Evolutionary conservation across 2,329 filamentous ascomycete species (phyloP).

Genomic region (Scolecobasidium constrictum): DNA sequence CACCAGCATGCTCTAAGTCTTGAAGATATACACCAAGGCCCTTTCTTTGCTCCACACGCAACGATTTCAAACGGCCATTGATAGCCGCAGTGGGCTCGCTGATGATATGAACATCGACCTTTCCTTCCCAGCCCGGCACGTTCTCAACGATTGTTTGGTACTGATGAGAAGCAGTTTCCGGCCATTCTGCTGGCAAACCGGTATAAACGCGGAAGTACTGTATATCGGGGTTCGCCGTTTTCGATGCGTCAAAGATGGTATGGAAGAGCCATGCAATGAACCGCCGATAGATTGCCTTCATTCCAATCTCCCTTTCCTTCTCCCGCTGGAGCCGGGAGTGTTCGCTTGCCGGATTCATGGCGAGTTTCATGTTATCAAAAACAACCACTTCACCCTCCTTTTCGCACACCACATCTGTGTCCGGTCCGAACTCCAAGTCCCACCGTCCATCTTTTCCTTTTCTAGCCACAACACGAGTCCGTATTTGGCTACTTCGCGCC

Average conservation of each 20-base stretch:
- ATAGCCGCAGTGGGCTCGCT: conserved; percentile 5
- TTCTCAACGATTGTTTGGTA: conserved; percentile 7
- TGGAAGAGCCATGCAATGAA: neutral
- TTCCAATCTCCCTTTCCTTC: conserved; percentile 5
- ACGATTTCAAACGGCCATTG: conserved; percentile 8
- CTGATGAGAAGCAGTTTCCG: conserved; percentile 1
- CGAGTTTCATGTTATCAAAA: conserved; percentile 8
- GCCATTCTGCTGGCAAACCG: too few relatives aligned
- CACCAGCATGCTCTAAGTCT: neutral
- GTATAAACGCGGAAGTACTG: conserved; percentile 1
- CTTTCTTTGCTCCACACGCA: conserved; percentile 6
- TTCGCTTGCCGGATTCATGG: conserved; percentile 6
- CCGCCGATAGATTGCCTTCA: neutral
- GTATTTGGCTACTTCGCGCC: conserved; percentile 5
- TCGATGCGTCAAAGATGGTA: conserved; percentile 4
- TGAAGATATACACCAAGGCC: conserved; percentile 4
- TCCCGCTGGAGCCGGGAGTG: neutral
- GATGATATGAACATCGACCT: conserved; percentile 6
- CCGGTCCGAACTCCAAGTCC: conserved; percentile 6
- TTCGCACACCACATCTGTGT: neutral
- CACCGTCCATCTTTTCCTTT: conserved; percentile 1
- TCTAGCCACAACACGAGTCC: conserved; percentile 5
- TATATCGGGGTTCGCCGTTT: conserved; percentile 3
- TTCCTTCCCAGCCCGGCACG: conserved; percentile 3
- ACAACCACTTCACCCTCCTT: conserved; percentile 6